phyloP scores from a whole-genome alignment of 2,329 filamentous ascomycete species.

The Hyphodiscus sp. region DNA sequence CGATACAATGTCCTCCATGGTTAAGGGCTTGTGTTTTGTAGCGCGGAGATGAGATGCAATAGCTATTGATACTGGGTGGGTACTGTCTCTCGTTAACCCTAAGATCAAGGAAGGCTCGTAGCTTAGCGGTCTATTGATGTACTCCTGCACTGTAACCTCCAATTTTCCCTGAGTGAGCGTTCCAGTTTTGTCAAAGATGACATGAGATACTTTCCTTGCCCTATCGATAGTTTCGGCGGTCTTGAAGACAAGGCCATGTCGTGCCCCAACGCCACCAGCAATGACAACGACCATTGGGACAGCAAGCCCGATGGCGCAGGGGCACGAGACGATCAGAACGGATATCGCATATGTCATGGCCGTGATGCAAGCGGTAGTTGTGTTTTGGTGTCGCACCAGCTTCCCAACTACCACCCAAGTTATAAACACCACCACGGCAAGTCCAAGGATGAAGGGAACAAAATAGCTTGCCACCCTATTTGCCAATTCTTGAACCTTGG shows the following conservation, averaged over 20 bases:
- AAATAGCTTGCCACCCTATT: conserved; percentile 64
- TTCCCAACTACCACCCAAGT: conserved; percentile 60
- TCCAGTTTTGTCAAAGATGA: conserved; percentile 78
- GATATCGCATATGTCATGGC: conserved; percentile 69
- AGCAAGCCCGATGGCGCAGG: conserved; percentile 65
- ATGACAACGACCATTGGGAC: conserved; percentile 75
- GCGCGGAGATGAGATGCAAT: conserved; percentile 30
- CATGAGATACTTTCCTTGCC: conserved; percentile 53
- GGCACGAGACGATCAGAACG: conserved; percentile 65
- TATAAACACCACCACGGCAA: conserved; percentile 55
- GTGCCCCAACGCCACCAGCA: conserved; percentile 58
- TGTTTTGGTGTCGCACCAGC: conserved; percentile 32
- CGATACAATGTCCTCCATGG: conserved; percentile 31
- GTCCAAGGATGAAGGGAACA: conserved; percentile 54
- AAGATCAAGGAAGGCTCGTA: conserved; percentile 21
- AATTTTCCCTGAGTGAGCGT: conserved; percentile 60
- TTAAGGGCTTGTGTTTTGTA: conserved; percentile 10
- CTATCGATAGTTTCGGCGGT: conserved; percentile 57
- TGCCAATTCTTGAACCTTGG: conserved; percentile 60
- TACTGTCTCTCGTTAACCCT: conserved; percentile 28
- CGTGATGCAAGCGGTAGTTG: conserved; percentile 44
- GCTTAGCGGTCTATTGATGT: conserved; percentile 20
- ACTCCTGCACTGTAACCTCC: conserved; percentile 34
- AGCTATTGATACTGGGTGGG: conserved; percentile 27
- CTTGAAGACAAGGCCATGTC: conserved; percentile 64